Base-by-base conservation (phyloP, 1,284 basidiomycete genomes). In the Ceratobasidium sp. region DNA sequence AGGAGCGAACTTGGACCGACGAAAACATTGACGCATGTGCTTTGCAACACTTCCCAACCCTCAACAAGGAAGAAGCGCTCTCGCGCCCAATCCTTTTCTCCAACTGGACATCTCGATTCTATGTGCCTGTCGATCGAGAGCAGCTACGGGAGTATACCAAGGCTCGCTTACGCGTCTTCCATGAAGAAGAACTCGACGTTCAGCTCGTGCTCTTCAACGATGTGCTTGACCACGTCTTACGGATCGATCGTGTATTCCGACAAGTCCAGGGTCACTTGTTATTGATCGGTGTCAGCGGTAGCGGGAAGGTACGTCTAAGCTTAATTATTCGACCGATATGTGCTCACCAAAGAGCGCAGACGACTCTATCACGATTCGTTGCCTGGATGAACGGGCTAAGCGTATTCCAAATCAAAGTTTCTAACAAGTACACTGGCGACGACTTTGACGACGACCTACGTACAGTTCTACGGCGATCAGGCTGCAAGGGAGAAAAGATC, bases 361-460 rank as follows among this genome's bases (percentile, higher is more conserved):
- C 98, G 0, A 99, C 97, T 0, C 86, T 99, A 0, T 98, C 98
- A 40, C 92, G 98, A 74, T 99, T 99, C 83, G 98, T 99, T 56
- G 98, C 98, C 0, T 99, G 98, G 98, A 96, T 99, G 92, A 98
- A 99, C 81, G 98, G 98, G 57, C 87, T 99, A 61, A 97, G 95
- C 82, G 97, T 99, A 80, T 99, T 98, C 89, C 96, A 97, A 82
- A 97, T 99, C 88, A 98, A 98, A 82, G 97, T 98, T 2, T 98
- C 96, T 29, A 99, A 99, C 87, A 97, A 96, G 84, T 99, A 99
- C 84, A 98, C 95, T 0, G 96, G 95, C 29, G 96, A 97, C 37
- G 96, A 99, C 84, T 99, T 99, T 81, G 98, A 99, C 81, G 97
- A 99, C 79, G 98, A 99, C 82, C 88, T 99, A 62, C 91, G 98